Conservation (phyloP, 345 rosid genomes). For the Diplotaxis tenuifolia region DNA sequence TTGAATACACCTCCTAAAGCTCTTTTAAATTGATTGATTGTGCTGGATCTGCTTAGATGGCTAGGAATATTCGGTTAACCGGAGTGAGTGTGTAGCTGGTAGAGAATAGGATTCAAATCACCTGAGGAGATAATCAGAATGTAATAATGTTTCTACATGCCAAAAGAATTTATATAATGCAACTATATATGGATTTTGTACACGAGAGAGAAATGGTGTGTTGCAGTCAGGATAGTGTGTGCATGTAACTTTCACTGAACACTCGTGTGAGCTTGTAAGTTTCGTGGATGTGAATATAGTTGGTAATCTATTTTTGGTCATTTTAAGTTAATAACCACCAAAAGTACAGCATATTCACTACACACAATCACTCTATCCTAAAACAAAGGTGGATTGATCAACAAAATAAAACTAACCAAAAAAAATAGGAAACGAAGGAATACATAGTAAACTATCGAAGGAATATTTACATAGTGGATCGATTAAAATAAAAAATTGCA, state of each 20-base stretch:
- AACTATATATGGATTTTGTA: constrained; percentile 21
- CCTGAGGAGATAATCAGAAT: constrained; percentile 21
- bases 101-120: constrained; percentile 35
- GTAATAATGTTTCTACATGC: constrained; percentile 5
- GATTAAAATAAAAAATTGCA: constrained; percentile 26
- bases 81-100: constrained; percentile 34
- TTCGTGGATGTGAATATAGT: background rate
- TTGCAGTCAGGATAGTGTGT: constrained; percentile 8
- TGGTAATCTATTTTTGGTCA: background rate
- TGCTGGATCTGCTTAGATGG: constrained; percentile 30
- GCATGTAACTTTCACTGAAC: constrained; percentile 16
- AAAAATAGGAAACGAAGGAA: too few relatives aligned
- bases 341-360: too few relatives aligned
- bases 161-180: background rate
- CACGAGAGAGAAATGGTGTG: constrained; percentile 17
- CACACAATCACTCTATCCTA: background rate
- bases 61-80: constrained; percentile 33
- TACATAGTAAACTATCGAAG: too few relatives aligned
- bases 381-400: background rate
- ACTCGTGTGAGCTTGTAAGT: background rate
- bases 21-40: constrained; percentile 10
- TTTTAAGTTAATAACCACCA: too few relatives aligned
- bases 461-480: too few relatives aligned
- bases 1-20: constrained; percentile 11
- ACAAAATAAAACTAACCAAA: background rate